phyloP scores from a whole-genome alignment of 495 filamentous ascomycete species.

The Neurospora tetraspora region DNA sequence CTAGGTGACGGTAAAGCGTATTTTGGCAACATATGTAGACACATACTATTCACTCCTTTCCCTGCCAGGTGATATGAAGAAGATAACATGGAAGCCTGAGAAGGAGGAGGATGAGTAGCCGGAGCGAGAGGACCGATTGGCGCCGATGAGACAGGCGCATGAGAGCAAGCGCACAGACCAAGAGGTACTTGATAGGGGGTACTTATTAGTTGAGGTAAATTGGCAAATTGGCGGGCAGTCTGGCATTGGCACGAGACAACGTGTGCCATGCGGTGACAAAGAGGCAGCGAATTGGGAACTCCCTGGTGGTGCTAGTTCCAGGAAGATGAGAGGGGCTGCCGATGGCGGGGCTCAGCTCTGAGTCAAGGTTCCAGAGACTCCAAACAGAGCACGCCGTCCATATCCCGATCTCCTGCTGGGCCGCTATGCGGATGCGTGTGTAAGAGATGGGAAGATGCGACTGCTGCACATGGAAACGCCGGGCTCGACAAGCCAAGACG shows the following conservation, averaged over 20 bases:
- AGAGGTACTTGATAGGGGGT: neutral
- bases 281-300: neutral
- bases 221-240: neutral
- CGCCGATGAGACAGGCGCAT: neutral
- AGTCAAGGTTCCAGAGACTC: slow-evolving; percentile 6
- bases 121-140: neutral
- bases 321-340: neutral
- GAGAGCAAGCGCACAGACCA: neutral
- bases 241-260: slow-evolving; percentile 3
- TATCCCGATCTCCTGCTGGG: neutral
- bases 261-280: slow-evolving; percentile 1
- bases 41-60: neutral
- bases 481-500: neutral
- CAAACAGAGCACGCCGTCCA: neutral
- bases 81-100: neutral
- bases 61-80: neutral
- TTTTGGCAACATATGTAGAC: neutral
- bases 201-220: neutral
- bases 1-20: neutral
- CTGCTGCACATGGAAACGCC: neutral
- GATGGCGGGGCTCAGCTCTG: slow-evolving; percentile 16
- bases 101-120: neutral
- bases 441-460: neutral
- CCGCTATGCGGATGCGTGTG: neutral
- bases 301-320: slow-evolving; percentile 1